These are phyloP conservation scores for Boletus barrowsii DNA, from an alignment of 768 basidiomycete species.

Conservation along the genomic window DNA sequence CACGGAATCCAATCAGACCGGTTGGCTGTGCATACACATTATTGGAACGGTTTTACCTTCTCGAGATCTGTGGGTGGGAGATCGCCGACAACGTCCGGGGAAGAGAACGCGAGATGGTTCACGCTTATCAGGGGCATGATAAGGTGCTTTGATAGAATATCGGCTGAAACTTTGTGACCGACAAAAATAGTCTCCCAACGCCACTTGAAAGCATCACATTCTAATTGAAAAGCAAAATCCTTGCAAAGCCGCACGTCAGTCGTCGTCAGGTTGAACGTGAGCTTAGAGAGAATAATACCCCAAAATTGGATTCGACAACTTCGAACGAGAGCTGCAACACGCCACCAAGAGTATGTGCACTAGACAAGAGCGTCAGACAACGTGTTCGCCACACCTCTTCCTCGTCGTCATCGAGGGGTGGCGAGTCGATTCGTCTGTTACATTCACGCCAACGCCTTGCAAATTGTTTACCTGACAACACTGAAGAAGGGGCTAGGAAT, in stretches of 20 bases:
- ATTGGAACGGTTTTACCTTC: constrained; percentile 43
- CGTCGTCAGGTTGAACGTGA: constrained; percentile 5
- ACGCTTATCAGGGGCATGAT: constrained; percentile 73
- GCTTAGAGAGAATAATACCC: constrained; percentile 39
- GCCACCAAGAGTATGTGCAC: constrained; percentile 61
- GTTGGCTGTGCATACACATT: constrained; percentile 1
- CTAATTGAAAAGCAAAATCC: constrained; percentile 67
- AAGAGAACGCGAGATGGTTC: constrained; percentile 65
- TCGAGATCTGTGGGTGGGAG: constrained; percentile 59
- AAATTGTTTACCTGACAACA: constrained; percentile 52
- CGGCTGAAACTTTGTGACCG: constrained; percentile 63
- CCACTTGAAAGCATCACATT: constrained; percentile 66
- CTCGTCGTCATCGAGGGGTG: constrained; percentile 33
- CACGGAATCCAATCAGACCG: constrained; percentile 1
- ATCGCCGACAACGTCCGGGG: constrained; percentile 53
- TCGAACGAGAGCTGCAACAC: constrained; percentile 58
- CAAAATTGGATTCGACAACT: constrained; percentile 54
- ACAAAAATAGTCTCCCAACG: constrained; percentile 72
- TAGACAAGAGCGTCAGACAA: constrained; percentile 52
- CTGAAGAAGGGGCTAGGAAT: constrained; percentile 33
- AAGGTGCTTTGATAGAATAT: constrained; percentile 74
- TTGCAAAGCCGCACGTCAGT: constrained; percentile 29
- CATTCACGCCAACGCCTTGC: constrained; percentile 68
- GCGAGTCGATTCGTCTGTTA: constrained; percentile 40
- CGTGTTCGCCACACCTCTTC: constrained; percentile 64